A percentile compares a stretch with the other conserved stretches of the same genome.
Evolutionary conservation across 305 asterid species (phyloP).

Genomic region (Fraxinus nigra): DNA sequence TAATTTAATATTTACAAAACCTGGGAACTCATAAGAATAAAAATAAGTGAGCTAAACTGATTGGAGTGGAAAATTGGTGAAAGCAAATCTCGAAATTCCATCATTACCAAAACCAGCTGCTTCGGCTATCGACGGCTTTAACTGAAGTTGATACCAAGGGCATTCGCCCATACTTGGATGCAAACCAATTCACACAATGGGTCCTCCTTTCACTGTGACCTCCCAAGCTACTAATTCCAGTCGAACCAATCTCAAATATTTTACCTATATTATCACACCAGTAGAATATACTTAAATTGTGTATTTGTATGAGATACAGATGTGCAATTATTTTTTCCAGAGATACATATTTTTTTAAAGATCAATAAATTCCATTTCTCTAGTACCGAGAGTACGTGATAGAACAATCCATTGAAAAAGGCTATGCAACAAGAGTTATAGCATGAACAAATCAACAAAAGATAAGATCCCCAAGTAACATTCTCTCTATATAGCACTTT

Average conservation of each 20-base stretch:
- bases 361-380: not conserved
- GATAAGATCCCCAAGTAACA: not conserved
- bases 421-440: not conserved
- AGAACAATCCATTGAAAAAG: not conserved
- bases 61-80: slow-evolving; percentile 18
- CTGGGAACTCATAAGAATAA: slow-evolving; percentile 18
- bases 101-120: slow-evolving; percentile 78
- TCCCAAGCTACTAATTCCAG: slow-evolving; percentile 84
- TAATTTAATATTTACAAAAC: slow-evolving; percentile 18
- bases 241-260: slow-evolving; percentile 74
- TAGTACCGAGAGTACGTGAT: not conserved
- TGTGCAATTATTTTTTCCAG: not conserved
- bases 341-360: not conserved
- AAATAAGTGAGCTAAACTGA: slow-evolving; percentile 5
- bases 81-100: slow-evolving; percentile 4
- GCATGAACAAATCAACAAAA: not conserved
- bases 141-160: slow-evolving; percentile 72
- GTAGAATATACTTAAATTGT: slow-evolving; percentile 2
- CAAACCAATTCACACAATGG: slow-evolving; percentile 59
- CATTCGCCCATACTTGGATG: slow-evolving; percentile 55
- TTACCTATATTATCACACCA: slow-evolving; percentile 43
- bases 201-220: slow-evolving; percentile 71
- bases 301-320: not conserved
- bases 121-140: slow-evolving; percentile 70
- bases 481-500: not conserved